phyloP scores from a whole-genome alignment of 176 grass and related monocot species.

The sorghum (Sorghum bicolor) region DNA sequence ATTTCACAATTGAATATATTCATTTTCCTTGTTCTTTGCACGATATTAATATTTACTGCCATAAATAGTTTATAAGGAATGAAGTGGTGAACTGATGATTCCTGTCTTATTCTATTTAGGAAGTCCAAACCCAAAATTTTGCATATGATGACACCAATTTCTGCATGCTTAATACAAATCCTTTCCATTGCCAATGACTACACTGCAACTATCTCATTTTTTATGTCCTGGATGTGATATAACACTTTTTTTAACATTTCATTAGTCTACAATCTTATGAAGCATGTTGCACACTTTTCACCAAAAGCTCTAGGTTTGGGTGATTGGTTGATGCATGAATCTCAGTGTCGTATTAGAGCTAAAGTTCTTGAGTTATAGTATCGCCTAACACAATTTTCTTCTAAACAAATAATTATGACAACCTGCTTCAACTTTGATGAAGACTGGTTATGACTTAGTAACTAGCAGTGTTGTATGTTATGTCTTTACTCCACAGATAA shows the following conservation, averaged over 20 bases:
- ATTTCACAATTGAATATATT: constrained; percentile 10
- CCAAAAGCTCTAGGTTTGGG: neutral
- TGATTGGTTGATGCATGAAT: neutral
- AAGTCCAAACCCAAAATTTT: neutral
- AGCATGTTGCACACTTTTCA: neutral
- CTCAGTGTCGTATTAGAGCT: neutral
- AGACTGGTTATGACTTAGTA: neutral
- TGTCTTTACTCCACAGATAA: neutral
- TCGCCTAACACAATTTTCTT: neutral
- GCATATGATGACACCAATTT: neutral
- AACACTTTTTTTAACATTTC: neutral
- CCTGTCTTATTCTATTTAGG: neutral
- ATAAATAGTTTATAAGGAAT: neutral
- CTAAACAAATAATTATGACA: neutral
- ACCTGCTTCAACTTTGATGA: neutral
- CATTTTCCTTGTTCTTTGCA: neutral
- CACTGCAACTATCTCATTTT: neutral
- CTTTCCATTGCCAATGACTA: neutral
- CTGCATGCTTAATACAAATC: neutral
- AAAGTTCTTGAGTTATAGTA: neutral
- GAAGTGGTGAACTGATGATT: neutral
- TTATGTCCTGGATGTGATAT: neutral
- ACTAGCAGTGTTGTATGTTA: neutral
- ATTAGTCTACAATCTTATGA: neutral
- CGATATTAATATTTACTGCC: neutral